Evolutionary conservation across 2,329 filamentous ascomycete genomes (phyloP).

Genomic region (Fusarium papillatum): DNA sequence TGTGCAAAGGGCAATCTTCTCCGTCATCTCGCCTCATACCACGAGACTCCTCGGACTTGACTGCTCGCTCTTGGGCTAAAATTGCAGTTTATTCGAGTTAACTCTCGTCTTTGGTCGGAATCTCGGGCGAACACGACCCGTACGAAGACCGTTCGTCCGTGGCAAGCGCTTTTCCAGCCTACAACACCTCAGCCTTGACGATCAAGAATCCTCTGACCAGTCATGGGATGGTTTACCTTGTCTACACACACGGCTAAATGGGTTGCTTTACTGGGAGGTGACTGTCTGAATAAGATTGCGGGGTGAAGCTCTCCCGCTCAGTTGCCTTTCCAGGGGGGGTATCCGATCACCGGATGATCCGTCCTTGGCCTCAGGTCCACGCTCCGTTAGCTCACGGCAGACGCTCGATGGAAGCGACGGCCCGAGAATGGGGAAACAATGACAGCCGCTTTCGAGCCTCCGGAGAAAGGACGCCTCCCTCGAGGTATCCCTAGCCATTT

Average conservation of each 20-base stretch:
- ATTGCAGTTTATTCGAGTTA: neutral
- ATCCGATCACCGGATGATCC: conserved; percentile 20
- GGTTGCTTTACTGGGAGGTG: conserved; percentile 4
- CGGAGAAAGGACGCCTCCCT: neutral
- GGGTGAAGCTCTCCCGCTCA: conserved; percentile 17
- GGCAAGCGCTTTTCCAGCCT: conserved; percentile 7
- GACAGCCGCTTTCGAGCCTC: conserved; percentile 15
- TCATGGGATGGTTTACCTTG: conserved; percentile 9
- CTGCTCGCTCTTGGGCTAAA: neutral
- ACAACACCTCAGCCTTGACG: neutral
- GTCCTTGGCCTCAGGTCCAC: conserved; percentile 8
- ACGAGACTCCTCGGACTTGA: neutral
- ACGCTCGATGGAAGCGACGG: conserved; percentile 37
- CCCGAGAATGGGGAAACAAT: conserved; percentile 21
- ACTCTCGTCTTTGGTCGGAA: neutral
- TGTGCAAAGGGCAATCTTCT: conserved; percentile 1
- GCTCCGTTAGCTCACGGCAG: conserved; percentile 15
- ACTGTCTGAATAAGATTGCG: conserved; percentile 23
- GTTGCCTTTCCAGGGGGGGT: conserved; percentile 21
- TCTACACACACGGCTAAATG: conserved; percentile 27
- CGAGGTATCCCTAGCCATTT: conserved; percentile 1
- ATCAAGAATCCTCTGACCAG: neutral
- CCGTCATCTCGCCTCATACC: neutral
- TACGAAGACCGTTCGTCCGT: neutral
- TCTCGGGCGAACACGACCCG: neutral